Evolutionary conservation across 2,329 filamentous ascomycete species (phyloP), one percentile per base, ranked within the genome.

Genomic region (Talaromyces verruculosus): DNA sequence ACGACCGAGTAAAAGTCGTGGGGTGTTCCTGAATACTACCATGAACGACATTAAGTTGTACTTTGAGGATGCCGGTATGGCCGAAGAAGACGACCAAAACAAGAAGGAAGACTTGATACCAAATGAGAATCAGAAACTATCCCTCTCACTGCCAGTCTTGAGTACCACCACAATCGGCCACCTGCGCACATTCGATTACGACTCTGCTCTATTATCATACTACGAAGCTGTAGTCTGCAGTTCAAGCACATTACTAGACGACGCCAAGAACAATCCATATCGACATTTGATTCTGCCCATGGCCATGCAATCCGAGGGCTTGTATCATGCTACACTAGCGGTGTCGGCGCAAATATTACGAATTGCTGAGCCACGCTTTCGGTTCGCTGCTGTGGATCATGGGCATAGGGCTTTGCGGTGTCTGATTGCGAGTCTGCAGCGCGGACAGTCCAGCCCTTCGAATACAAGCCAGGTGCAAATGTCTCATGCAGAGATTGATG

Each of bases 221-320:
- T 74, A 71, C 41, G 72, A 74, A 25, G 62, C 69, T 5, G 69
- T 70, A 5, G 72, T 75, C 19, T 74, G 72, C 68, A 72, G 70
- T 57, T 71, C 70, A 28, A 70, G 67, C n/a, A 75, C 72, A 5
- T 62, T 75, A 15, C 64, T 73, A 35, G 72, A 74, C 45, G 72
- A 73, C 53, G 68, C 67, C 2, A 53, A 70, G 45, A 69, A 68
- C n/a, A 74, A 74, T 41, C 72, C 73, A n/a, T 74, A 74, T 67
- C 69, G 71, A 49, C 69, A 75, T 62, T 64, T 73, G 2, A 71
- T 75, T 25, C 64, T 75, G 0, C 72, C 72, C n/a, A 75, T 74
- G 72, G 71, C 71, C 2, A 58, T 75, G 35, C 43, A 71, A 17
- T 73, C 70, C 0, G 43, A 70, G n/a, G 72, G 72, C 7, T 47